phyloP scores from a whole-genome alignment of 2,329 filamentous ascomycete genomes.

The Zalaria sp. region DNA sequence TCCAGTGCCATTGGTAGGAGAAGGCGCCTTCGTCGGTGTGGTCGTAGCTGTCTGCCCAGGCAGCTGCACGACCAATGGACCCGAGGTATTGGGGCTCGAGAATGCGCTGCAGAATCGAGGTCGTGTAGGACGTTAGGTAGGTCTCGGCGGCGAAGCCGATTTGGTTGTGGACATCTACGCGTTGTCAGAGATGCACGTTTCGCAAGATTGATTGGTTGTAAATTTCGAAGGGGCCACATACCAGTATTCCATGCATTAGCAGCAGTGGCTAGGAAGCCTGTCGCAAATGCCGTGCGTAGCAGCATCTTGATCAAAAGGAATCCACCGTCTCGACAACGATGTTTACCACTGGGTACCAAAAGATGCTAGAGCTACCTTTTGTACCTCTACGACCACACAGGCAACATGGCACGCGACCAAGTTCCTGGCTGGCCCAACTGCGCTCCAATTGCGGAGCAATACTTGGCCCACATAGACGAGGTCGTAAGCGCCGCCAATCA shows the following conservation, averaged over 20 bases:
- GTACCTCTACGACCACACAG: no score
- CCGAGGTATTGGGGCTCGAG: constrained; percentile 25
- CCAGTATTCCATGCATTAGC: background rate
- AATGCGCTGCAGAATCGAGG: constrained; percentile 17
- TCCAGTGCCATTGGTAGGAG: constrained; percentile 28
- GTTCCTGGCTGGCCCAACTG: no score
- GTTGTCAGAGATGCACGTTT: background rate
- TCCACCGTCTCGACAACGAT: no score
- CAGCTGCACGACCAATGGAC: constrained; percentile 23
- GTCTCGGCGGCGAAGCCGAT: constrained; percentile 25
- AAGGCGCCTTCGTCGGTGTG: constrained; percentile 24
- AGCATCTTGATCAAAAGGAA: background rate
- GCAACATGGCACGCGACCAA: no score
- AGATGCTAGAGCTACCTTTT: no score
- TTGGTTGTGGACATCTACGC: constrained; percentile 21
- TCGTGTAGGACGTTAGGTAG: constrained; percentile 19
- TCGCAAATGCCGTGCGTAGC: background rate
- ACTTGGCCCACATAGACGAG: no score
- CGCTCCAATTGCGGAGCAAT: no score
- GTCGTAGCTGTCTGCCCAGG: constrained; percentile 25
- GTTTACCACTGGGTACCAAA: no score
- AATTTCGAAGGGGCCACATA: background rate
- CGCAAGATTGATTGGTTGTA: background rate
- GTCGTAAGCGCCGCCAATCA: no score
- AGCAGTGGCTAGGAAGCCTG: background rate